Percentiles rank a stretch among this genome's conserved stretches.
These are phyloP conservation scores for Solanum aculeatissimum DNA, from an alignment of 305 asterid species.

Conservation along the genomic window DNA sequence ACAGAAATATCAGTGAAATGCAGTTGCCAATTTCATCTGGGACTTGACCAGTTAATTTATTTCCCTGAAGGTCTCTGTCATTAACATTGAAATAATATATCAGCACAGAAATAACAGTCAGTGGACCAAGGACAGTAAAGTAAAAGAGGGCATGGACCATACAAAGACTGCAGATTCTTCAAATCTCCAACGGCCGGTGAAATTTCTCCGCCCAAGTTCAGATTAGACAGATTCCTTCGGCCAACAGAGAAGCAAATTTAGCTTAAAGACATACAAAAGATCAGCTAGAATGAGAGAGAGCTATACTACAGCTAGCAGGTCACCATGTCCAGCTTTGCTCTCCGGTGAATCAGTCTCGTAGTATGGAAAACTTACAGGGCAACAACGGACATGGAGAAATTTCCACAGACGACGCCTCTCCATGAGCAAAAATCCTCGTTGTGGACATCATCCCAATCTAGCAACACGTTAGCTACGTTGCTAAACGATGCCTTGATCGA, in stretches of 20 bases:
- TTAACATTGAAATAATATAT: not conserved
- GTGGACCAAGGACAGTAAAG: not conserved
- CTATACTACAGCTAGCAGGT: not conserved
- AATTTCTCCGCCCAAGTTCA: conserved; percentile 88
- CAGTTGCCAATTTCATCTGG: conserved; percentile 94
- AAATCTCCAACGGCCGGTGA: conserved; percentile 82
- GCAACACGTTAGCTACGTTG: conserved; percentile 69
- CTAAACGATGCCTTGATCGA: conserved; percentile 78
- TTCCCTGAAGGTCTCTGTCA: conserved; percentile 82
- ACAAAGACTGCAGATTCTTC: conserved; percentile 57
- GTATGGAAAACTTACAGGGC: conserved; percentile 48
- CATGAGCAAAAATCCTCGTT: conserved; percentile 80
- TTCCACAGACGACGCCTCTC: conserved; percentile 82
- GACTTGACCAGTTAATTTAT: conserved; percentile 79
- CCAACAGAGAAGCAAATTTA: not conserved
- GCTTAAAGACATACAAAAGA: not conserved
- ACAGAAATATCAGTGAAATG: conserved; percentile 50
- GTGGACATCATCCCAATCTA: conserved; percentile 83
- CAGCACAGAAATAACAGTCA: not conserved
- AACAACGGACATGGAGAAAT: conserved; percentile 57
- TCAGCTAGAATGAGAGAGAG: not conserved
- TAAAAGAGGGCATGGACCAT: conserved; percentile 12
- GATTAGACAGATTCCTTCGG: conserved; percentile 71
- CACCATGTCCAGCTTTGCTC: not conserved
- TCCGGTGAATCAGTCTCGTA: not conserved